Conservation (phyloP, 2,329 filamentous ascomycete genomes). For the Neofusicoccum cordaticola region DNA sequence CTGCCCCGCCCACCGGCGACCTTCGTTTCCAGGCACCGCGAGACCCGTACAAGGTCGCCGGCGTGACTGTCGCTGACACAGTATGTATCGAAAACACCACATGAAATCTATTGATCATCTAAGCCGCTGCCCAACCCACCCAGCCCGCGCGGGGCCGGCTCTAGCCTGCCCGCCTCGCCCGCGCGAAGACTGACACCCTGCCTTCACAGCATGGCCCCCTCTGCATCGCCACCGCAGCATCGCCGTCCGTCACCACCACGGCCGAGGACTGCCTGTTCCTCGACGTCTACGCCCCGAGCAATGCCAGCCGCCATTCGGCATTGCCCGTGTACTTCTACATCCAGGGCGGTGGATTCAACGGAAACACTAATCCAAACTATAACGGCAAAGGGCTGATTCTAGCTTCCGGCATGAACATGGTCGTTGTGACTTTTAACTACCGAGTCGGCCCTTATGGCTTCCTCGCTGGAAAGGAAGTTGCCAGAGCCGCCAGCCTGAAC, state of each 20-base stretch:
- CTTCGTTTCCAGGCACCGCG: constrained; percentile 66
- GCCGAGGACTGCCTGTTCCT: constrained; percentile 70
- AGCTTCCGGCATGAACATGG: constrained; percentile 58
- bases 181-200: too few species aligned
- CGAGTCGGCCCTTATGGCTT: constrained; percentile 74
- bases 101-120: background rate
- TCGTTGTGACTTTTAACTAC: constrained; percentile 74
- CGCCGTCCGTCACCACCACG: background rate
- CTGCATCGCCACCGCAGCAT: constrained; percentile 12
- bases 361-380: constrained; percentile 47
- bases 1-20: constrained; percentile 63
- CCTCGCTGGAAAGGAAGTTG: constrained; percentile 58
- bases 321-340: constrained; percentile 65
- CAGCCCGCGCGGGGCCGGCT: too few species aligned
- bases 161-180: too few species aligned
- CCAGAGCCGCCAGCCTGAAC: constrained; percentile 56
- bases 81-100: constrained; percentile 36
- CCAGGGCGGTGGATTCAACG: constrained; percentile 47
- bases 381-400: constrained; percentile 61
- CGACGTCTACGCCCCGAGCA: constrained; percentile 60
- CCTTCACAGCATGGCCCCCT: constrained; percentile 6
- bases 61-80: constrained; percentile 53
- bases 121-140: background rate
- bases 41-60: constrained; percentile 53
- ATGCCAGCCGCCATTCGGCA: constrained; percentile 48